These are phyloP conservation scores for Ogataea wickerhamii DNA, from an alignment of 805 yeast genomes.

Conservation along the genomic window DNA sequence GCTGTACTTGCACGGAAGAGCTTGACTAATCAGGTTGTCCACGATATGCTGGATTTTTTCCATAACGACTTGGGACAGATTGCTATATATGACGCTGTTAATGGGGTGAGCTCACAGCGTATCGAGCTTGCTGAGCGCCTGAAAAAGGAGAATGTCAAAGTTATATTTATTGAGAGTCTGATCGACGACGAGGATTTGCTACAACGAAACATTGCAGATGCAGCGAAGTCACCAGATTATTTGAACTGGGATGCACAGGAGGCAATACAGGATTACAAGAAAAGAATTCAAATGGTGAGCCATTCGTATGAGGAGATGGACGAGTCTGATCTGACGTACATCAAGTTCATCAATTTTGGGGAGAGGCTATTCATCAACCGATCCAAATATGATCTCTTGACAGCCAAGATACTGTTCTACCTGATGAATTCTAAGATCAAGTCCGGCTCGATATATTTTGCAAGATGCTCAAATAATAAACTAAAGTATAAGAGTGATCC, in stretches of 20 bases:
- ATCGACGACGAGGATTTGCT: slow-evolving; percentile 71
- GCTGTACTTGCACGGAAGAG: slow-evolving; percentile 52
- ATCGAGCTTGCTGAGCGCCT: slow-evolving; percentile 53
- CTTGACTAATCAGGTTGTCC: slow-evolving; percentile 59
- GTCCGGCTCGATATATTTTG: slow-evolving; percentile 88
- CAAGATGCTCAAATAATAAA: slow-evolving; percentile 66
- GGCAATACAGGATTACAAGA: slow-evolving; percentile 75
- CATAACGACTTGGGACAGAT: slow-evolving; percentile 82
- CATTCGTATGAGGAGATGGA: slow-evolving; percentile 72
- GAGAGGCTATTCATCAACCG: slow-evolving; percentile 76
- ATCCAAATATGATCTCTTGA: slow-evolving; percentile 81
- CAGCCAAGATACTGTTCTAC: slow-evolving; percentile 87
- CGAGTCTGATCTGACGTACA: slow-evolving; percentile 58
- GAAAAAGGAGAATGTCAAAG: slow-evolving; percentile 59
- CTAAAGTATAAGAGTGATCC: slow-evolving; percentile 72
- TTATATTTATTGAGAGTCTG: slow-evolving; percentile 82
- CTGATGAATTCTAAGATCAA: slow-evolving; percentile 87
- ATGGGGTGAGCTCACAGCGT: slow-evolving; percentile 72
- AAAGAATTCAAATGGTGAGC: slow-evolving; percentile 63
- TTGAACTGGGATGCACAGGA: slow-evolving; percentile 64
- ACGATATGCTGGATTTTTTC: slow-evolving; percentile 69
- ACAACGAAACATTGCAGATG: slow-evolving; percentile 75
- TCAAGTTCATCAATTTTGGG: slow-evolving; percentile 89
- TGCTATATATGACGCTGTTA: slow-evolving; percentile 94
- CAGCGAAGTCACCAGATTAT: slow-evolving; percentile 86